phyloP scores from a whole-genome alignment of 352 stramenopile genomes.

The Globisporangium rhizosaccharum region DNA sequence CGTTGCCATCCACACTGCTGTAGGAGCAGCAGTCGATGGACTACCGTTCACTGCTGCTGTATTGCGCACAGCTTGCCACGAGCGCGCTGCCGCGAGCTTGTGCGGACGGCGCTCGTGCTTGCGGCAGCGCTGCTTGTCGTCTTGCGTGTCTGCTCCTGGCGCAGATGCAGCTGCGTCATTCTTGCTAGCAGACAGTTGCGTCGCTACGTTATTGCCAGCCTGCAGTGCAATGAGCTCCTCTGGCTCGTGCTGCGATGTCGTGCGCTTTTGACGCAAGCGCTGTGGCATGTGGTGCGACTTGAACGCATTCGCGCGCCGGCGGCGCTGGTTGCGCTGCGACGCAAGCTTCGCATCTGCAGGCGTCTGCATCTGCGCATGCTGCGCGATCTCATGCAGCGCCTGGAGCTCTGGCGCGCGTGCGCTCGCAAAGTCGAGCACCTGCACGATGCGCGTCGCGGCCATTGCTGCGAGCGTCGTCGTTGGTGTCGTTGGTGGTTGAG shows the following conservation, averaged over 20 bases:
- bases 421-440: constrained; percentile 76
- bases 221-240: constrained; percentile 20
- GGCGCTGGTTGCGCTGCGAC: constrained; percentile 55
- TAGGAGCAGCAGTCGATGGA: background rate
- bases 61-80: constrained; percentile 19
- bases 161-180: background rate
- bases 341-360: constrained; percentile 38
- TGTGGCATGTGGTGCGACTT: constrained; percentile 67
- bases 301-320: constrained; percentile 73
- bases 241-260: constrained; percentile 6
- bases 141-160: background rate
- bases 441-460: constrained; percentile 46
- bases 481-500: too few relatives aligned
- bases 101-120: constrained; percentile 59
- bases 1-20: constrained; percentile 45
- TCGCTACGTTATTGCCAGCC: background rate
- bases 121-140: constrained; percentile 29
- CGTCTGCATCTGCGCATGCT: constrained; percentile 17
- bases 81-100: constrained; percentile 29
- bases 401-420: constrained; percentile 69
- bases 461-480: constrained; percentile 7
- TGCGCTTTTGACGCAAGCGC: constrained; percentile 27
- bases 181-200: background rate
- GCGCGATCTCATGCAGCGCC: constrained; percentile 58
- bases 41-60: background rate